Base-by-base conservation (phyloP, 805 yeast genomes). In the Wickerhamiella domercqiae region DNA sequence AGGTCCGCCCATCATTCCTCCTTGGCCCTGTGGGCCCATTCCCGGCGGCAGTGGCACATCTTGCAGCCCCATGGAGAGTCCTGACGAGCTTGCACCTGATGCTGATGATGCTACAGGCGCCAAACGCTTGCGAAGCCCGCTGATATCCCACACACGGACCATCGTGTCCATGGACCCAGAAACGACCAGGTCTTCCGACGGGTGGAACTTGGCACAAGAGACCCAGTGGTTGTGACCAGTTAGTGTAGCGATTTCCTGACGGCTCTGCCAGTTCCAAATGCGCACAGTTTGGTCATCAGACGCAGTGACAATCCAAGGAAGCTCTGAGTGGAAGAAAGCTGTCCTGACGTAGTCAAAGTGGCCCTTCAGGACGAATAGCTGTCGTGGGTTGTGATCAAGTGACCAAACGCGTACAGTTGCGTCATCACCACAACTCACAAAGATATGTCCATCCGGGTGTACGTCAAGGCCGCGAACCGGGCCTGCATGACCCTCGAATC, bases 201-300 rank as follows among this genome's bases (percentile, higher is more conserved):
- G 96, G 57, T 90, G 99, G 70, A 90, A 90, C 59, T 82, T 93
- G 2, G 98, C 97, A 51, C 93, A 80, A 90, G 90, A 82, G 39
- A 90, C 96, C 60, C 93, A 90, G 63, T 90, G 98, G 62, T 83
- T 86, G 61, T 90, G 99, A 44, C 99, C 98, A 5, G 98, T 87
- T 49, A 90, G 64, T 53, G 95, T 83, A 7, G 97, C 97, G 53
- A 90, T 79, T 53, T 90, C 97, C 57, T 84, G 87, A 50, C 98
- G 75, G 58, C 86, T 86, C 66, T 93, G 98, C 98, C 98, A 90
- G 63, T 90, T 93, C 99, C 99, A 90, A 47, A 90, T 87, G 57
- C 99, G 72, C 47, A 93, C 84, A 22, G 99, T 90, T 63, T 90
- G 98, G 66, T 90, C 99, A 61, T 90, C 99, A 32, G 95, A 82